A percentile compares a stretch with the other conserved stretches of the same genome.
These are phyloP conservation scores for Colletotrichum coccodes DNA, from an alignment of 2,329 filamentous ascomycete species.

Conservation along the genomic window DNA sequence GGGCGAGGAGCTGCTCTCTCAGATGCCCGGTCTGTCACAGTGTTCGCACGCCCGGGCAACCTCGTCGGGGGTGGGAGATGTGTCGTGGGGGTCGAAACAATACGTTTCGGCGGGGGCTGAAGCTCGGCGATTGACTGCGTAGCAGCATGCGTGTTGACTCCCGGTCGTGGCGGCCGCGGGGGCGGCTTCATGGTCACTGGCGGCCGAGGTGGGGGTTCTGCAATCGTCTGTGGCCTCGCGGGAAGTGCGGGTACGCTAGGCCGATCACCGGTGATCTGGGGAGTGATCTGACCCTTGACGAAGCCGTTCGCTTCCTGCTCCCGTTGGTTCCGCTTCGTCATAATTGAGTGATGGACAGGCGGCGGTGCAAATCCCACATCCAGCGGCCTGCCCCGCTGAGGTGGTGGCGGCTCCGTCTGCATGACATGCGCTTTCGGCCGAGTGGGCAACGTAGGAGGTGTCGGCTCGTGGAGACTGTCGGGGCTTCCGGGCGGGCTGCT, in stretches of 20 bases:
- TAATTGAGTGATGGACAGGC: slow-evolving; percentile 60
- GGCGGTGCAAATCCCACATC: slow-evolving; percentile 60
- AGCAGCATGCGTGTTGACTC: slow-evolving; percentile 38
- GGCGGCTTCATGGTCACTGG: slow-evolving; percentile 49
- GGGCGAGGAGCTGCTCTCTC: slow-evolving; percentile 48
- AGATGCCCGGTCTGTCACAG: slow-evolving; percentile 54
- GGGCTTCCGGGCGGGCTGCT: slow-evolving; percentile 84
- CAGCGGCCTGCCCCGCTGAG: slow-evolving; percentile 43
- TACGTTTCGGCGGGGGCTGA: slow-evolving; percentile 39
- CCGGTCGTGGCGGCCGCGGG: slow-evolving; percentile 54
- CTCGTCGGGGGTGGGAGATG: slow-evolving; percentile 36
- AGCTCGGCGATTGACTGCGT: slow-evolving; percentile 37
- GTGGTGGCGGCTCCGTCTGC: slow-evolving; percentile 37
- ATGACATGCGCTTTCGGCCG: slow-evolving; percentile 46
- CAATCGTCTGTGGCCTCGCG: slow-evolving; percentile 53
- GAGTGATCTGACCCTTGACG: slow-evolving; percentile 47
- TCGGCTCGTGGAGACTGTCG: slow-evolving; percentile 65
- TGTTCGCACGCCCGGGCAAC: slow-evolving; percentile 43
- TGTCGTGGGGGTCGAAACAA: slow-evolving; percentile 33
- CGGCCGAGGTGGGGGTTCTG: slow-evolving; percentile 43
- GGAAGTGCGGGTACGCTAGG: slow-evolving; percentile 55
- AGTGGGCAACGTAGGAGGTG: slow-evolving; percentile 59
- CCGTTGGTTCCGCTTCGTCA: slow-evolving; percentile 55
- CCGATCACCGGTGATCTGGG: slow-evolving; percentile 55
- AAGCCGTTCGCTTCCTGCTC: slow-evolving; percentile 54